Conservation (phyloP, 805 yeast genomes). For the Kodamaea neixiangensis region DNA sequence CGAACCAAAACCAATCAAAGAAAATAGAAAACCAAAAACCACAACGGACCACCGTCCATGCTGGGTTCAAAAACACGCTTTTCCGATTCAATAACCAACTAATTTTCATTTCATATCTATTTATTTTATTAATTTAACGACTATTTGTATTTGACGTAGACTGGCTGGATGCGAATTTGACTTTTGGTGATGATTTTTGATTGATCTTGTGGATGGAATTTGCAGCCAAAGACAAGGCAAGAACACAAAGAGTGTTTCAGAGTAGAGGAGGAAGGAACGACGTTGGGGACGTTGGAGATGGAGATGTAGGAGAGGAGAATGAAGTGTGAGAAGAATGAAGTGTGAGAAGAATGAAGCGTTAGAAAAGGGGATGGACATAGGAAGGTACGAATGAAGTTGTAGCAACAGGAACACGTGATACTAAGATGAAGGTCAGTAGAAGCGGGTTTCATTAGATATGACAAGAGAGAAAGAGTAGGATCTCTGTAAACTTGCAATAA, state of each 20-base stretch:
- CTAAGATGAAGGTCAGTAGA: no score
- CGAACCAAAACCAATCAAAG: constrained; percentile 1
- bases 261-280: not conserved
- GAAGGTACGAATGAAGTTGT: no score
- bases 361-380: no score
- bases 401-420: no score
- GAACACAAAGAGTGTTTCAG: not conserved
- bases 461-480: no score
- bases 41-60: not conserved
- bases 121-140: not conserved
- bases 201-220: no score
- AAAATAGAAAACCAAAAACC: constrained; percentile 3
- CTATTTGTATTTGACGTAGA: not conserved
- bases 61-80: not conserved
- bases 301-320: not conserved
- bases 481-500: no score
- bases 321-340: not conserved
- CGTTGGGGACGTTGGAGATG: not conserved
- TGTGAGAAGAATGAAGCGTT: not conserved
- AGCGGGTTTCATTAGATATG: no score
- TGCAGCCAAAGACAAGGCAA: not conserved
- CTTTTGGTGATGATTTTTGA: no score
- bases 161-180: not conserved
- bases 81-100: not conserved
- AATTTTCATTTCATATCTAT: not conserved